A percentile compares a stretch with the other conserved stretches of the same genome.
These are phyloP conservation scores for Entoloma clypeatum DNA, from an alignment of 1,284 basidiomycete species.

Conservation along the genomic window DNA sequence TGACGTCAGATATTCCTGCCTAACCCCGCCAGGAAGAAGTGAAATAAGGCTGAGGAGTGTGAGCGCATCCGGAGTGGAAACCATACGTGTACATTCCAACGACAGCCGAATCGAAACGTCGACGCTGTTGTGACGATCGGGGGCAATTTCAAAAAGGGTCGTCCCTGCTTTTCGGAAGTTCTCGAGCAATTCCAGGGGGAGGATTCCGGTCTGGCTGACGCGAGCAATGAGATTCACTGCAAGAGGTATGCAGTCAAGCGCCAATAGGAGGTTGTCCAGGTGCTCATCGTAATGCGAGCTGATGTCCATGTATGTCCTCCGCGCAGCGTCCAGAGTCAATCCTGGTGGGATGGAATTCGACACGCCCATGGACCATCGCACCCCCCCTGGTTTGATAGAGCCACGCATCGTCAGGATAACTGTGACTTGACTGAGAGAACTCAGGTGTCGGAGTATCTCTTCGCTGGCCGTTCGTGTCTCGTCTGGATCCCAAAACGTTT, in stretches of 20 bases:
- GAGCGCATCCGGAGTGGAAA: slow-evolving; percentile 21
- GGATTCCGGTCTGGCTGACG: slow-evolving; percentile 25
- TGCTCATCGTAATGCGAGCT: slow-evolving; percentile 22
- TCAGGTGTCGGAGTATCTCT: slow-evolving; percentile 20
- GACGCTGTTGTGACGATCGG: slow-evolving; percentile 22
- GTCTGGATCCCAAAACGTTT: slow-evolving; percentile 28
- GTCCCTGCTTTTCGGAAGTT: too few relatives aligned
- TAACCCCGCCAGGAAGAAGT: slow-evolving; percentile 25
- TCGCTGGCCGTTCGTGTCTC: slow-evolving; percentile 22
- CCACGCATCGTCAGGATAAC: slow-evolving; percentile 31
- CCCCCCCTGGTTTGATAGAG: slow-evolving; percentile 24
- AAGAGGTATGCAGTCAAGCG: slow-evolving; percentile 28
- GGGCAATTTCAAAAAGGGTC: slow-evolving; percentile 24
- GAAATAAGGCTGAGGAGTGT: slow-evolving; percentile 22
- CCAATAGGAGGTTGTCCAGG: slow-evolving; percentile 20
- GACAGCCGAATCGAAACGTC: slow-evolving; percentile 26
- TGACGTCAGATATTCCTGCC: too few relatives aligned
- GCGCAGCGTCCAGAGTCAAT: slow-evolving; percentile 23
- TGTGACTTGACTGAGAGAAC: slow-evolving; percentile 19
- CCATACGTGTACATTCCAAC: slow-evolving; percentile 23
- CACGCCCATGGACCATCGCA: slow-evolving; percentile 27
- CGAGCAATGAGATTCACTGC: slow-evolving; percentile 28
- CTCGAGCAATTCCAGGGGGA: slow-evolving; percentile 24
- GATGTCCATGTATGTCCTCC: slow-evolving; percentile 25
- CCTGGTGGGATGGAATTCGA: slow-evolving; percentile 23